Percentiles rank a stretch among this genome's conserved stretches.
Conservation (phyloP, 2,329 filamentous ascomycete genomes). For the Amphichorda felina region DNA sequence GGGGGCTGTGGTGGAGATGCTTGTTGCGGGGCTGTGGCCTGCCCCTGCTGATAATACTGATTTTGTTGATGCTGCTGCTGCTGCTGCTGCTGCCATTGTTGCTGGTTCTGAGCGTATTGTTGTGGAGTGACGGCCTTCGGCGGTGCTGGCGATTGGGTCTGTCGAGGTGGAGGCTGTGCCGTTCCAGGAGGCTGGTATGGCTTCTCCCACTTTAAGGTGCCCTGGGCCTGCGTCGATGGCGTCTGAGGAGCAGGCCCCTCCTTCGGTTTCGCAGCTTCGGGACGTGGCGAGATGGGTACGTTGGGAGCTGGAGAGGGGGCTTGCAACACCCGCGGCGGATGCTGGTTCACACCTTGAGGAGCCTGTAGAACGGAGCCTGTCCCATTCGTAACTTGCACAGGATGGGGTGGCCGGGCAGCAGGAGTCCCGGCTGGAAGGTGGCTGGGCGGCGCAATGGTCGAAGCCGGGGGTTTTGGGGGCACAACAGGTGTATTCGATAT, state of each 20-base stretch:
- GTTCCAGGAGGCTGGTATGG: conserved; percentile 23
- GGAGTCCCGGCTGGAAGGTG: conserved; percentile 15
- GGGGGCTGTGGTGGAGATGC: conserved; percentile 8
- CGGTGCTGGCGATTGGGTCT: conserved; percentile 11
- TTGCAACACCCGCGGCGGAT: conserved; percentile 18
- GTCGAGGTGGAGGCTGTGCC: conserved; percentile 10
- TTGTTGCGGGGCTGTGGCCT: conserved; percentile 1
- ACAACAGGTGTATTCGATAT: conserved; percentile 20
- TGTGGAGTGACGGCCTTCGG: conserved; percentile 10
- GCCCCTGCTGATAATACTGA: conserved; percentile 3
- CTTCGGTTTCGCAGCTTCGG: conserved; percentile 17
- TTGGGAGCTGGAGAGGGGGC: conserved; percentile 16
- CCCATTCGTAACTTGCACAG: conserved; percentile 13
- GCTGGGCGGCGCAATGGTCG: conserved; percentile 11
- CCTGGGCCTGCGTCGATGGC: conserved; percentile 10
- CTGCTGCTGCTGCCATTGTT: conserved; percentile 11
- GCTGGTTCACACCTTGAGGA: conserved; percentile 18
- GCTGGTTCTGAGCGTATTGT: conserved; percentile 10
- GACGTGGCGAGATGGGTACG: conserved; percentile 19
- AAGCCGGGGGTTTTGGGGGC: conserved; percentile 19
- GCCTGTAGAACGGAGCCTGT: conserved; percentile 22
- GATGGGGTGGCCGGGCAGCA: conserved; percentile 10
- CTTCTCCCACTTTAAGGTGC: conserved; percentile 26
- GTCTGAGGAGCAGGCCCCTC: conserved; percentile 8
- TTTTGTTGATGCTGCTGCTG: conserved; percentile 9